Conservation (phyloP, 202 grass and related monocot species). For the Cymbopogon flexuosus region DNA sequence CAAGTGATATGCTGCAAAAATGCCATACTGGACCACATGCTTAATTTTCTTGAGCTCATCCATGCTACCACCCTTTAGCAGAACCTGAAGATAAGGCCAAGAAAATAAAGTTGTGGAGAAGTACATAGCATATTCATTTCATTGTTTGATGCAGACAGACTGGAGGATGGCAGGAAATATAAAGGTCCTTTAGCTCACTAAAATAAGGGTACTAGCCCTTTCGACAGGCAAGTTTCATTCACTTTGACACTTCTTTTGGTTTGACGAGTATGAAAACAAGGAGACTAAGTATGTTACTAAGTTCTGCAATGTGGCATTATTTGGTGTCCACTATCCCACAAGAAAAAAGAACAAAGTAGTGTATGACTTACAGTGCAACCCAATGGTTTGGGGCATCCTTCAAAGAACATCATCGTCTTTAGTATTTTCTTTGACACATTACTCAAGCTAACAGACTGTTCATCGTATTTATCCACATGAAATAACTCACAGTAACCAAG, state of each 20-base stretch:
- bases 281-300: constrained; percentile 18
- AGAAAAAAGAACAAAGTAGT: constrained; percentile 24
- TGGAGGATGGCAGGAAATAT: neutral
- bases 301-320: neutral
- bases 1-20: constrained; percentile 95
- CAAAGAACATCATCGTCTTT: constrained; percentile 96
- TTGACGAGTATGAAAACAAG: constrained; percentile 14
- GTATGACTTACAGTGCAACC: constrained; percentile 91
- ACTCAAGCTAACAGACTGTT: constrained; percentile 43
- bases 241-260: constrained; percentile 8
- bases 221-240: neutral
- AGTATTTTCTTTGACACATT: constrained; percentile 55
- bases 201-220: neutral
- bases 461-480: constrained; percentile 84
- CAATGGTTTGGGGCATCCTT: constrained; percentile 83
- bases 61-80: constrained; percentile 77
- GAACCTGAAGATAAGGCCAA: constrained; percentile 49
- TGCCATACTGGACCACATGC: constrained; percentile 85
- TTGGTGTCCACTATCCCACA: constrained; percentile 20
- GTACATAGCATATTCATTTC: neutral
- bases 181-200: neutral
- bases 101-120: constrained; percentile 24
- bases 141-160: constrained; percentile 7
- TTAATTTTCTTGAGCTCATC: constrained; percentile 96
- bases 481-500: constrained; percentile 86